A percentile compares a stretch with the other conserved stretches of the same genome.
These are phyloP conservation scores for Nothopassalora personata DNA, from an alignment of 2,329 filamentous ascomycete species.

Conservation along the genomic window DNA sequence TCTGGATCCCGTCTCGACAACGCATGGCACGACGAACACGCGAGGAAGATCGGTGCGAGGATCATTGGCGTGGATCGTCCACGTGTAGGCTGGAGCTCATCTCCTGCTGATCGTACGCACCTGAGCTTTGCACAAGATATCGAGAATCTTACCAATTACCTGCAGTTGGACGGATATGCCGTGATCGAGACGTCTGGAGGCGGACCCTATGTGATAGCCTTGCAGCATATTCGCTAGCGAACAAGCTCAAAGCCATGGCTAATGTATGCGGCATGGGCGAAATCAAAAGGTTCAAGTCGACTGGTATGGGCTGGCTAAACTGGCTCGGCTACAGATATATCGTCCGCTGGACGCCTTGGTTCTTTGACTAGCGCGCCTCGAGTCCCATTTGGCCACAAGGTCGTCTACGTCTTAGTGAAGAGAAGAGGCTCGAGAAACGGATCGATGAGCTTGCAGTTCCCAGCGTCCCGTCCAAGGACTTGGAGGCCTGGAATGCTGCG, in stretches of 20 bases:
- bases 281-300: neutral
- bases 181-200: constrained; percentile 46
- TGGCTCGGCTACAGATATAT: neutral
- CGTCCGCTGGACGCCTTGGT: neutral
- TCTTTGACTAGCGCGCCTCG: neutral
- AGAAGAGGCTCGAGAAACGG: neutral
- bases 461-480: neutral
- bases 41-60: constrained; percentile 33
- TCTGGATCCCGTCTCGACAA: constrained; percentile 42
- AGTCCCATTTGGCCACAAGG: neutral
- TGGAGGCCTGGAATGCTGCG: neutral
- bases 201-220: constrained; percentile 46
- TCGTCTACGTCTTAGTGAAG: neutral
- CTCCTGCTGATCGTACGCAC: constrained; percentile 35
- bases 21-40: constrained; percentile 32
- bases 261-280: constrained; percentile 3
- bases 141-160: constrained; percentile 36
- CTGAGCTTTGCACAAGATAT: constrained; percentile 43
- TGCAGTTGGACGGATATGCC: constrained; percentile 39
- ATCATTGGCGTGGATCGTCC: constrained; percentile 43
- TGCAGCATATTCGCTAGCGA: constrained; percentile 34
- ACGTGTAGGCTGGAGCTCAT: constrained; percentile 40
- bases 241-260: constrained; percentile 3
- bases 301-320: neutral
- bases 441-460: neutral